A percentile compares a stretch with the other conserved stretches of the same genome.
phyloP scores from a whole-genome alignment of 768 basidiomycete species.

The Tricholoma sp. region DNA sequence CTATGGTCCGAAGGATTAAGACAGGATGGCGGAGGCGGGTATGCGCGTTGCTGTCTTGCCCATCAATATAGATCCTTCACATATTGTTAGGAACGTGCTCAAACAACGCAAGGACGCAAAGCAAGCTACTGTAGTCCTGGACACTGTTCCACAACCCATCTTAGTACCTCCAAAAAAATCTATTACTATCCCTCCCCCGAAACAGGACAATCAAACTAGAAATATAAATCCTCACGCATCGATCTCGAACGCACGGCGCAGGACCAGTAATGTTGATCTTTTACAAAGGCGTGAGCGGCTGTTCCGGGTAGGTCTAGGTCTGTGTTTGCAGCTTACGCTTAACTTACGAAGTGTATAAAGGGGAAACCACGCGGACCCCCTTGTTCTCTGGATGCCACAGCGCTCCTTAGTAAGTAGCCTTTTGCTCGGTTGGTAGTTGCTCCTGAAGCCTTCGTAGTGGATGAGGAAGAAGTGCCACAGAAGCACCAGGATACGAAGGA shows the following conservation, averaged over 20 bases:
- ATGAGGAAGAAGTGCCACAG: background rate
- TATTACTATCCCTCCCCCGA: background rate
- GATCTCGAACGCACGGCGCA: background rate
- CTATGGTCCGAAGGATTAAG: constrained; percentile 56
- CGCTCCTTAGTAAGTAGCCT: constrained; percentile 11
- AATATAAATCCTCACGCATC: background rate
- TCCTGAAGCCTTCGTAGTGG: constrained; percentile 1
- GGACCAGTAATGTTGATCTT: no score
- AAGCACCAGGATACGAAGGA: background rate
- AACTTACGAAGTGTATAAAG: background rate
- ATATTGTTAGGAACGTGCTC: constrained; percentile 32
- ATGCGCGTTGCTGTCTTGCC: constrained; percentile 15
- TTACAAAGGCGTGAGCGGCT: background rate
- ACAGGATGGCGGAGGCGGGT: constrained; percentile 58
- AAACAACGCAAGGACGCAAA: constrained; percentile 39
- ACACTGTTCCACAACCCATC: background rate
- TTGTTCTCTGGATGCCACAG: constrained; percentile 10
- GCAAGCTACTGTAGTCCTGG: constrained; percentile 6
- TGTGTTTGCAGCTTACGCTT: background rate
- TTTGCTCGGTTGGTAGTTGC: background rate
- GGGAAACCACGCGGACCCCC: background rate
- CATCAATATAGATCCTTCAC: constrained; percentile 1
- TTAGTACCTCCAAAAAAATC: background rate
- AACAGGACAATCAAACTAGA: background rate
- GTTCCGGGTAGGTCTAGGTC: background rate